Base-by-base conservation (phyloP, 78 protist species). In the Paratrimastix pyriformis region DNA sequence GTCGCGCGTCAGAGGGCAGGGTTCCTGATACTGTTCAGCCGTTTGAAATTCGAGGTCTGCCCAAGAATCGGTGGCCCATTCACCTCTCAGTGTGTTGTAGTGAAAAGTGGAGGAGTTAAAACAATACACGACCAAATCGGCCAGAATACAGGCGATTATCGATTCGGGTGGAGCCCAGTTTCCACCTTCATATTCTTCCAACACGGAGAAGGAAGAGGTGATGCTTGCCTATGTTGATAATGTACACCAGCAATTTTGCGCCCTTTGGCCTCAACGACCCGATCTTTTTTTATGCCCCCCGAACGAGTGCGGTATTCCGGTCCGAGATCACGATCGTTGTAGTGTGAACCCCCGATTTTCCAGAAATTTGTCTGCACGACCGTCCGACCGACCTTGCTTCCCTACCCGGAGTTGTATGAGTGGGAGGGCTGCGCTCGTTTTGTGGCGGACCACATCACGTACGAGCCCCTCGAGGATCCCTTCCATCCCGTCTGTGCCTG, bases 161-260 rank as follows among this genome's bases (percentile, higher is more conserved):
- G n/a, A n/a, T n/a, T n/a, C n/a, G n/a, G n/a, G n/a, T n/a, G n/a
- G n/a, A n/a, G n/a, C n/a, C n/a, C n/a, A 62, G 13, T 62, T 29
- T 33, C 68, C 68, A 29, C 21, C 68, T 15, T 62, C 68, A 26
- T 62, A 62, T 62, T 62, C 13, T 15, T 13, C 15, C 21, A 62
- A 62, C 37, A 62, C 68, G 13, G 68, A 62, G 21, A 62, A 62
- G 37, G 68, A 62, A 62, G 68, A 62, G 68, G 21, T 62, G 11
- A 62, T 21, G 13, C 68, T 62, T 15, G 68, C 68, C 15, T 62
- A 29, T 62, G 39, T 62, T 62, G 68, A 62, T 13, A 62, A 62
- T 62, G 68, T 62, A 15, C 15, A 33, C 26, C 11, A 26, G 11
- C 68, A 62, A 62, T 62, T 62, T 62, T 21, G 21, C 29, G 15